Evolutionary conservation across 2,329 filamentous ascomycete species (phyloP), one percentile per base, ranked within the genome.

Genomic region (Talaromyces sp.): DNA sequence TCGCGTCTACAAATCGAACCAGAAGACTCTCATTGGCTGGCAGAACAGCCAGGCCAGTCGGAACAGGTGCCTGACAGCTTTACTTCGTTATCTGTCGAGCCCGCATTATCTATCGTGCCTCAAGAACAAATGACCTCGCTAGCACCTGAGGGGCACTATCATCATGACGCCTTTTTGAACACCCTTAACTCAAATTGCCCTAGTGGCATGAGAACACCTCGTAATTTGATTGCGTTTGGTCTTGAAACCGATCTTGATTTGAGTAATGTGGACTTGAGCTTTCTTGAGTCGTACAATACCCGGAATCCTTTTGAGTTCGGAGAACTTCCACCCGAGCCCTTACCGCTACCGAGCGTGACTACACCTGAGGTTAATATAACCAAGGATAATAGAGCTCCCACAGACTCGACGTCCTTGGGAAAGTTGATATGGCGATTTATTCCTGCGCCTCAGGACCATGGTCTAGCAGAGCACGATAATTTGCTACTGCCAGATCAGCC

Each of bases 221-320:
- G 67, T 19, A 57, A 60, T 3, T 48, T 64, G 16, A 50, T 68
- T 19, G 60, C 60, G 6, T 67, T 70, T 43, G 67, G 64, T 19
- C 64, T 70, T 33, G 67, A 67, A 56, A 65, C 69, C 1, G 66
- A 67, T 48, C 71, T 72, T 27, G 72, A 74, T 10, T 68, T 77
- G 0, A 73, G 74, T 27, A 72, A 74, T 14, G 67, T 75, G 5
- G 74, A 77, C 60, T 67, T 77, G 1, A 68, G 68, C 11, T 77
- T 77, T 35, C 69, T 77, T 5, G 73, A 76, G 16, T 67, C 70
- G 0, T 77, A 77, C 58, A 76, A 76, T 45, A 66, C 65, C 0
- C 72, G 64, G 8, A 70, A 73, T 3, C 75, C 75, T 0, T 77
- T 77, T 10, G 73, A 76, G 63, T 64, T 71, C 16, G 62, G 45